Evolutionary conservation across 2,329 filamentous ascomycete genomes (phyloP), one percentile per base, ranked within the genome.

Genomic region (Nemania bipapillata): DNA sequence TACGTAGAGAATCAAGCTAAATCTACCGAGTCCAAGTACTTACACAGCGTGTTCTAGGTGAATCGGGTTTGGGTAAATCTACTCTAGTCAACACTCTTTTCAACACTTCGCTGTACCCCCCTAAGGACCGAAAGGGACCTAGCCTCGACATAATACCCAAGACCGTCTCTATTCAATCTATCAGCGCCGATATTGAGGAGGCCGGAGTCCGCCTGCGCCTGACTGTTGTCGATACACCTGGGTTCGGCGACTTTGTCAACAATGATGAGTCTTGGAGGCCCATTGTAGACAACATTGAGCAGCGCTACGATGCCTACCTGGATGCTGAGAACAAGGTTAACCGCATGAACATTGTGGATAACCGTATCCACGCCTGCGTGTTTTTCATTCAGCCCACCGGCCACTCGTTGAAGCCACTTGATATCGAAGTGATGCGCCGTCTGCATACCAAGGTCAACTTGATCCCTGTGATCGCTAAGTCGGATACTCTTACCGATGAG

Each of bases 311-410:
- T 83, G 94, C 96, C 62, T 99, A 98, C 83, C 88, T 99, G 68
- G 96, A 99, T 83, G 95, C 96, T 53, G 96, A 99, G 89, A 99
- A 99, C 90, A 99, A 98, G 89, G 94, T 99, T 81, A 99, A 99
- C 87, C 93, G 96, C 78, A 97, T 97, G 91, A 99, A 99, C 88
- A 98, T 98, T 82, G 92, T 99, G 72, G 96, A 99, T 85, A 99
- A 98, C 88, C 92, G 96, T 77, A 96, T 99, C 72, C 96, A 99
- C 79, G 96, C 96, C 65, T 98, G 96, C 78, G 96, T 99, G 72
- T 99, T 97, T 89, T 99, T 99, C 86, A 97, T 99, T 78, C 95
- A 99, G 85, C 96, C 96, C 74, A 99, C 96, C 35, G 96, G 96
- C 70, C 96, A 99, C 87, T 97, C 96, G 37, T 86, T 99, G 79